phyloP scores from a whole-genome alignment of 2,329 filamentous ascomycete species.

The Colletotrichum sp. region DNA sequence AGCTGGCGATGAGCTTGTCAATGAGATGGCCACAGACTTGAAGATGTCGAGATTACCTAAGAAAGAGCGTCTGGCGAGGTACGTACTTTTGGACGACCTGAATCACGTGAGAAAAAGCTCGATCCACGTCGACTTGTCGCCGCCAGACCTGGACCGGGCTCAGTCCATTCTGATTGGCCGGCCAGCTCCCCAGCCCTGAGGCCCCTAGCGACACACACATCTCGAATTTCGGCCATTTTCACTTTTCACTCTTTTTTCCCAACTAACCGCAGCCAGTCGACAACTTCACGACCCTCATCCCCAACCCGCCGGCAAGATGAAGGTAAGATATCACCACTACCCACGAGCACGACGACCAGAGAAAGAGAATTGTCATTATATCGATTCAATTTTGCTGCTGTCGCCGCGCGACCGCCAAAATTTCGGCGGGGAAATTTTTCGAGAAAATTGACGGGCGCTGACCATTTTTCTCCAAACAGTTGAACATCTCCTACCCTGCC shows the following conservation, averaged over 20 bases:
- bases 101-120: background rate
- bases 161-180: background rate
- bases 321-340: slow-evolving; percentile 38
- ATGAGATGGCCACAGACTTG: background rate
- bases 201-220: background rate
- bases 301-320: slow-evolving; percentile 52
- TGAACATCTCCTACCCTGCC: slow-evolving; percentile 86
- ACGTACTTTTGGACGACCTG: accelerated
- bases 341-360: background rate
- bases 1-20: background rate
- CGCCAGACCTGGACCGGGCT: background rate
- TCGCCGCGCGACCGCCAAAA: background rate
- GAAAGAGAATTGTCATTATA: background rate
- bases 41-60: background rate
- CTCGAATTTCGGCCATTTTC: slow-evolving; percentile 27
- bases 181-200: background rate
- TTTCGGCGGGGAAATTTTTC: background rate
- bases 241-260: slow-evolving; percentile 39
- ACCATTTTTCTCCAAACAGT: slow-evolving; percentile 41
- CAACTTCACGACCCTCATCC: slow-evolving; percentile 44
- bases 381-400: background rate
- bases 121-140: background rate
- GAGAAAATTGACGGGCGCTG: slow-evolving; percentile 29
- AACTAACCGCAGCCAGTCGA: slow-evolving; percentile 43
- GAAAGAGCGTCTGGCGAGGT: background rate